Conservation (phyloP, 148 eudicot genomes). For the Chenopodium suecicum region DNA sequence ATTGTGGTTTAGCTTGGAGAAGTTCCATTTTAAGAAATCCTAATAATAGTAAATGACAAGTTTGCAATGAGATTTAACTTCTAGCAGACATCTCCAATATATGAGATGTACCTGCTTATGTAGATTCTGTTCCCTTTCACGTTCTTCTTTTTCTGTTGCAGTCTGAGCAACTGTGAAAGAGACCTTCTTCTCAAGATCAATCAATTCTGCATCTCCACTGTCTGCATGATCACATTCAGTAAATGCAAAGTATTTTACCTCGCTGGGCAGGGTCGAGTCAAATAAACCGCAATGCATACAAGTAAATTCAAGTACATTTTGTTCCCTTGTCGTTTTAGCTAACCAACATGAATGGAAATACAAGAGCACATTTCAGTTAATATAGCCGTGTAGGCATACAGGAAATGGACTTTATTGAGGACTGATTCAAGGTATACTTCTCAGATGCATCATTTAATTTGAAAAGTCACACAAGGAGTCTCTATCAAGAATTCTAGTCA, state of each 20-base stretch:
- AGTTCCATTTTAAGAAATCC: neutral
- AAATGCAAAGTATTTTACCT: slow-evolving; percentile 1
- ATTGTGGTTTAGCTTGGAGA: neutral
- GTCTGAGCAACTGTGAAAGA: slow-evolving; percentile 48
- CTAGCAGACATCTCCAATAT: neutral
- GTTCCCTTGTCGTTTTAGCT: neutral
- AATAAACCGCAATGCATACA: neutral
- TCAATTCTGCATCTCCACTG: slow-evolving; percentile 36
- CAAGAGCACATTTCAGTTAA: neutral
- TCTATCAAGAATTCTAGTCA: neutral
- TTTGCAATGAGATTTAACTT: neutral
- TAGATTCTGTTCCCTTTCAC: slow-evolving; percentile 41
- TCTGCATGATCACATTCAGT: slow-evolving; percentile 11
- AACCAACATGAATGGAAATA: neutral
- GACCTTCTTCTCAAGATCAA: slow-evolving; percentile 41
- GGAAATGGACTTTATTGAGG: neutral
- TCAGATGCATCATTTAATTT: neutral
- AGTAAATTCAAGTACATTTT: neutral
- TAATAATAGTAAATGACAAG: neutral
- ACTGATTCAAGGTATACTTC: neutral
- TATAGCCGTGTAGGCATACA: neutral
- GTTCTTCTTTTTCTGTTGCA: slow-evolving; percentile 42
- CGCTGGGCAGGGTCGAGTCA: slow-evolving; percentile 14
- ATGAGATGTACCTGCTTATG: slow-evolving; percentile 42
- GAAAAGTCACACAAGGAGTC: neutral